A percentile compares a stretch with the other conserved stretches of the same genome.
These are phyloP conservation scores for Brassica cretica DNA, from an alignment of 345 rosid species.

Conservation along the genomic window DNA sequence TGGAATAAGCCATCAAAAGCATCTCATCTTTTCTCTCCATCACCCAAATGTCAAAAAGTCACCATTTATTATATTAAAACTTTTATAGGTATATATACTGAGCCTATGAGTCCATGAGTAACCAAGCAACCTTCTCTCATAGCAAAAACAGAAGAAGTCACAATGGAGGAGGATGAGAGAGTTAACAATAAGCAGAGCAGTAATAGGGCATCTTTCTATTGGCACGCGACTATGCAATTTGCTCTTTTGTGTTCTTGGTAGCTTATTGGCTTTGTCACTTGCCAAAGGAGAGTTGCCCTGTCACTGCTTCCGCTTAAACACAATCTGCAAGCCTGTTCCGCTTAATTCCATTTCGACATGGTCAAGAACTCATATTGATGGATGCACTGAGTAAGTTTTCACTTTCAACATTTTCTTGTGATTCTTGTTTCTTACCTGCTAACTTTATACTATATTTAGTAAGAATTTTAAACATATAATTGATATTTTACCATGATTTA, in stretches of 20 bases:
- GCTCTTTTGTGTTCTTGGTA: not conserved
- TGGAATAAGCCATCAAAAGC: constrained; percentile 39
- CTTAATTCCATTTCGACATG: not conserved
- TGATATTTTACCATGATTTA: constrained; percentile 3
- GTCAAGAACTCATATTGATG: not conserved
- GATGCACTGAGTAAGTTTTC: constrained; percentile 12
- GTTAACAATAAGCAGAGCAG: constrained; percentile 33
- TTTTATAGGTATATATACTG: constrained; percentile 13
- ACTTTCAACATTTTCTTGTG: not conserved
- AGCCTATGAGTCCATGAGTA: constrained; percentile 13
- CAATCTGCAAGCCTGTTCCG: not conserved
- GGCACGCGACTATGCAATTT: constrained; percentile 31
- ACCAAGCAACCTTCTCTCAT: constrained; percentile 13
- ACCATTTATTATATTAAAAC: not conserved
- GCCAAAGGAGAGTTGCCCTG: constrained; percentile 48
- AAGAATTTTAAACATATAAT: constrained; percentile 3
- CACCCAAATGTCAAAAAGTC: constrained; percentile 33
- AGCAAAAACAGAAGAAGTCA: not conserved
- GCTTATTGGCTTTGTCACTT: constrained; percentile 24
- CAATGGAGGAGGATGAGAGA: constrained; percentile 7
- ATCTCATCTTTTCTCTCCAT: constrained; percentile 21
- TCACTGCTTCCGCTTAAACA: constrained; percentile 39
- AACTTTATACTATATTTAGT: not conserved
- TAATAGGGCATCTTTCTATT: constrained; percentile 44
- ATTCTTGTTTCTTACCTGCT: not conserved